phyloP scores from a whole-genome alignment of 192 early-diverging fungal species.

The Coemansia sp. region DNA sequence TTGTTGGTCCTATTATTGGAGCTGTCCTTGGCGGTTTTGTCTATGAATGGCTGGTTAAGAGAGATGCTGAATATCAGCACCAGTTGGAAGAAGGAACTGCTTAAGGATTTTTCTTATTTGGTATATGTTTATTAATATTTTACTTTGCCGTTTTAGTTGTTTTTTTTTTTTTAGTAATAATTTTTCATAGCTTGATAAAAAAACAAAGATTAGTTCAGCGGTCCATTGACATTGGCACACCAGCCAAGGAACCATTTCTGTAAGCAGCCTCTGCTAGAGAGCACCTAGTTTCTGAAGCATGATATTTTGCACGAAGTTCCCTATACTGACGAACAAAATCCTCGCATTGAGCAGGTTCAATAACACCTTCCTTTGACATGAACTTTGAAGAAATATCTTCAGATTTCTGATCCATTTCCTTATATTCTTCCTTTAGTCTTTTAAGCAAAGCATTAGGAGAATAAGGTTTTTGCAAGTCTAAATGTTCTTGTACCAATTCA shows the following conservation, averaged over 20 bases:
- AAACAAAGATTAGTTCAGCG: conserved; percentile 7
- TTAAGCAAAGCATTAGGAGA: conserved; percentile 35
- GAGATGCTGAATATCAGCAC: conserved; percentile 33
- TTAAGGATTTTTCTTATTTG: not conserved
- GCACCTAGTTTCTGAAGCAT: conserved; percentile 27
- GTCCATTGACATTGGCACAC: conserved; percentile 45
- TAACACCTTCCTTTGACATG: conserved; percentile 7
- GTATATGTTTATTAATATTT: not conserved
- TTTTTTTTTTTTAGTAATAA: not conserved
- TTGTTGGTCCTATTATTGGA: conserved; percentile 62
- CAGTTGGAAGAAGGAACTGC: conserved; percentile 32
- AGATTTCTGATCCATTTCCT: conserved; percentile 26
- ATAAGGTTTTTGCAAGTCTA: conserved; percentile 52
- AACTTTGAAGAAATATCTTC: conserved; percentile 21
- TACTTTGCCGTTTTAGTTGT: not conserved
- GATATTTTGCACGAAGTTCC: conserved; percentile 23
- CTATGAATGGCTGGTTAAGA: conserved; percentile 59
- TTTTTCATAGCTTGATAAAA: no score
- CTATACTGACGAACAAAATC: conserved; percentile 54
- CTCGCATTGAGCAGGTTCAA: conserved; percentile 33
- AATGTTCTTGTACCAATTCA: conserved; percentile 52
- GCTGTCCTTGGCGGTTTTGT: conserved; percentile 56
- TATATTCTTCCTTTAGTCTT: conserved; percentile 18
- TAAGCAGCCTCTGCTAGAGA: conserved; percentile 38
- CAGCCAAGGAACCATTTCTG: conserved; percentile 32